Evolutionary conservation across 1,284 basidiomycete genomes (phyloP).

Genomic region (Golubevia pallescens): DNA sequence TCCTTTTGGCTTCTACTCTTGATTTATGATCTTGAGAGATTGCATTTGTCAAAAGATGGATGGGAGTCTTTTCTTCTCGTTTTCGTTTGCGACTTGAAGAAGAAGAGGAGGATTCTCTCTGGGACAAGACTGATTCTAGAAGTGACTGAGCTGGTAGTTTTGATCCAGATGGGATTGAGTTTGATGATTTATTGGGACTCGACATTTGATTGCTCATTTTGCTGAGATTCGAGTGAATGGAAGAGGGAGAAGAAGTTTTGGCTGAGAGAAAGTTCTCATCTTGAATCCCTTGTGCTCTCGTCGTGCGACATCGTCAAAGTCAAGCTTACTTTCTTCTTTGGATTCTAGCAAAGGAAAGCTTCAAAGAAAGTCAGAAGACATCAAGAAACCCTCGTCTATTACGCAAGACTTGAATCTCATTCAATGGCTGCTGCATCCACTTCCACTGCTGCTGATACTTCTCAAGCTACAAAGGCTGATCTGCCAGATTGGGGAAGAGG

Average conservation of each 20-base stretch:
- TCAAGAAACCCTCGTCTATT: slow-evolving; percentile 1
- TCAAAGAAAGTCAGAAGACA: background rate
- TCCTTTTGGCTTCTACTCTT: slow-evolving; percentile 28
- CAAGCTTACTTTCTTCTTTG: no score
- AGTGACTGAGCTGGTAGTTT: no score
- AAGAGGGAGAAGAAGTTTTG: no score
- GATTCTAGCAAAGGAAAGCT: no score
- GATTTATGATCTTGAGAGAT: slow-evolving; percentile 12
- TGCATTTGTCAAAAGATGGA: background rate
- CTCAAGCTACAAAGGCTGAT: background rate
- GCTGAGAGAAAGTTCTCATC: no score
- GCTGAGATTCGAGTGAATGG: no score
- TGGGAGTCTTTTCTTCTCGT: background rate
- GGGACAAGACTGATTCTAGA: no score
- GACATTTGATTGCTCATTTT: no score
- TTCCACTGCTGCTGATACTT: background rate
- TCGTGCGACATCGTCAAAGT: no score
- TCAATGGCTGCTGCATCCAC: background rate
- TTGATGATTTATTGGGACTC: no score
- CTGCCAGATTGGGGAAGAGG: slow-evolving; percentile 50
- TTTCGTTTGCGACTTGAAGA: background rate
- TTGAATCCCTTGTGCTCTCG: no score
- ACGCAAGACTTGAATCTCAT: background rate
- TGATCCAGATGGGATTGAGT: no score
- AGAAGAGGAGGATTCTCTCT: background rate